phyloP scores from a whole-genome alignment of 148 eudicot genomes.

The Salicornia ramosissima region DNA sequence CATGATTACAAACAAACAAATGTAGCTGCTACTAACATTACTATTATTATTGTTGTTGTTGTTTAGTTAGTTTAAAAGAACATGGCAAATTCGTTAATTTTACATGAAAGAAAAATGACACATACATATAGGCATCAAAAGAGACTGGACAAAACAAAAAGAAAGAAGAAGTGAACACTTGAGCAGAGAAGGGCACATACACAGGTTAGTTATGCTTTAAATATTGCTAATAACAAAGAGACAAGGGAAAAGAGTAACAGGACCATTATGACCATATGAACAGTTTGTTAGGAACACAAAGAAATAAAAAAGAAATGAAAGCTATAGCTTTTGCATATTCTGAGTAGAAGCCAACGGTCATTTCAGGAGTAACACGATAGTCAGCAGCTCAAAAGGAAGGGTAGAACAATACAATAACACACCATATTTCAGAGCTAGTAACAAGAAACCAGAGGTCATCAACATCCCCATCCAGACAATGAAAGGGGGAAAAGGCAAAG shows the following conservation, averaged over 20 bases:
- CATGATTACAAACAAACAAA: no score
- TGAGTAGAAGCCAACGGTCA: not conserved
- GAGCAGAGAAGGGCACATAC: not conserved
- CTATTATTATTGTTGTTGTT: no score
- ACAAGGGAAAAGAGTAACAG: not conserved
- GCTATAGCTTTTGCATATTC: conserved; percentile 6
- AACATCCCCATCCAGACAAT: not conserved
- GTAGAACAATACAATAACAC: conserved; percentile 1
- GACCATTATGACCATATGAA: not conserved
- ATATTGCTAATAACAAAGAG: not conserved
- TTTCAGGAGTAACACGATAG: not conserved
- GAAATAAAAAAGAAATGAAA: not conserved
- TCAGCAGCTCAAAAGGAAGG: not conserved
- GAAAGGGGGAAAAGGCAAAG: not conserved
- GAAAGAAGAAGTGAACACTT: no score
- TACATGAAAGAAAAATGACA: no score
- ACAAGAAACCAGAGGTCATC: not conserved
- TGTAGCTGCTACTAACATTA: no score
- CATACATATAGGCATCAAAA: no score
- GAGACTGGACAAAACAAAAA: no score
- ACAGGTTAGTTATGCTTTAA: not conserved
- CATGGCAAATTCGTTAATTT: no score
- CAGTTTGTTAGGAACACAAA: not conserved
- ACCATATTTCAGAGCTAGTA: not conserved
- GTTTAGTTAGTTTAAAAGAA: no score